Evolutionary conservation across 345 rosid genomes (phyloP), one percentile per base, ranked within the genome.

Genomic region (Sonneratia alba): DNA sequence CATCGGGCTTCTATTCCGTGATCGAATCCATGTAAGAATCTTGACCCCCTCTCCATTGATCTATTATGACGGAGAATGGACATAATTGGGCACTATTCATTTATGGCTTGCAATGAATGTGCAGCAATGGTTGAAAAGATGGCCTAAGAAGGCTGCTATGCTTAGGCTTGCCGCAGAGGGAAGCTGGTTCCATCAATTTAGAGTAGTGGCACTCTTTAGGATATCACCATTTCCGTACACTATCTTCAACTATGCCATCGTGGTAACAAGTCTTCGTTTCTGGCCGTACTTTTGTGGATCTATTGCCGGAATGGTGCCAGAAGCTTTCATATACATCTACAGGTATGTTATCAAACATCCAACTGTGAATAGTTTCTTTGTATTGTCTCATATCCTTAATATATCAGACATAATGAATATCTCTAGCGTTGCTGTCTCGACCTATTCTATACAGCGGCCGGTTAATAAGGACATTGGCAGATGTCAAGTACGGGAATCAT

Each of bases 201-300:
- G 81, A 78, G 91, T 95, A 49, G 97, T 95, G 72, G 96, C 97
- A 2, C 80, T 95, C 76, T 95, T 95, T 75, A 77, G 99, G 77
- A 76, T 95, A 76, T 95, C 99, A 1, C 99, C 99, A 19, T 95
- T 95, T 82, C 99, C 99, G 1, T 95, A 95, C 90, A 95, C 97
- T 36, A 84, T 95, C 67, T 95, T 95, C 85, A 94, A 91, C 84
- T 94, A 94, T 76, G 98, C 96, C 37, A 83, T 91, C 27, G 97
- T 87, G 43, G 89, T 88, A 45, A 91, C 98, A 43, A 87, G 88
- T 71, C 85, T 94, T 87, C 86, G 77, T 70, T 94, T 94, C 83
- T 90, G 92, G 97, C 99, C 99, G 42, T 95, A 90, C 77, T 51
- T 95, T 24, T 86, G 83, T 10, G 99, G 99, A 57, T 95, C 97